Conservation (phyloP, 2,329 filamentous ascomycete genomes). For the Ophiocordyceps polyrhachis-furcata region DNA sequence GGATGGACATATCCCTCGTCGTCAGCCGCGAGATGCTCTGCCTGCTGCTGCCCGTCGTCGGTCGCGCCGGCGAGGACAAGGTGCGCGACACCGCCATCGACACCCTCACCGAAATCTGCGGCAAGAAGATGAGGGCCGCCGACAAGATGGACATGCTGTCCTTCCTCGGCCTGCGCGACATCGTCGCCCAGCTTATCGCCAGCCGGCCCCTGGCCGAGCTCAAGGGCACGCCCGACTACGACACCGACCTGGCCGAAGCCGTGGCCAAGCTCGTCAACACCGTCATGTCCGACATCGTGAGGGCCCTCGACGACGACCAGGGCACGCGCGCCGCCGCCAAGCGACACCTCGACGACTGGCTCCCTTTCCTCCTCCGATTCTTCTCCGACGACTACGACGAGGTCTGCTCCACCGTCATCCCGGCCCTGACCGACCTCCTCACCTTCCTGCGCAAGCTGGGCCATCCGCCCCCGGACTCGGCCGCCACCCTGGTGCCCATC, state of each 20-base stretch:
- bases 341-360: constrained; percentile 62
- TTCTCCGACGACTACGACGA: constrained; percentile 98
- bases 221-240: constrained; percentile 69
- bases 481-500: constrained; percentile 70
- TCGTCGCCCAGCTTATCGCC: constrained; percentile 69
- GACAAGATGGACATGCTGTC: constrained; percentile 91
- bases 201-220: constrained; percentile 66
- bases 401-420: constrained; percentile 88
- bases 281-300: constrained; percentile 70
- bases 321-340: constrained; percentile 57
- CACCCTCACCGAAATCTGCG: constrained; percentile 85
- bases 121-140: constrained; percentile 88
- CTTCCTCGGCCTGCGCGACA: constrained; percentile 72
- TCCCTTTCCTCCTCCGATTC: constrained; percentile 77
- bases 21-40: constrained; percentile 79
- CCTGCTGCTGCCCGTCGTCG: constrained; percentile 70
- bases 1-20: constrained; percentile 90
- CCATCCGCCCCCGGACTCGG: constrained; percentile 53
- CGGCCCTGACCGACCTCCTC: constrained; percentile 78
- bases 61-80: constrained; percentile 57
- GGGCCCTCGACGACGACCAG: constrained; percentile 53
- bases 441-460: constrained; percentile 74
- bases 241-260: constrained; percentile 85
- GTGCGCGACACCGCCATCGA: constrained; percentile 84
- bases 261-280: constrained; percentile 93